Percentiles rank a stretch among this genome's conserved stretches.
phyloP scores from a whole-genome alignment of 768 basidiomycete species.

The Termitomyces sp. region DNA sequence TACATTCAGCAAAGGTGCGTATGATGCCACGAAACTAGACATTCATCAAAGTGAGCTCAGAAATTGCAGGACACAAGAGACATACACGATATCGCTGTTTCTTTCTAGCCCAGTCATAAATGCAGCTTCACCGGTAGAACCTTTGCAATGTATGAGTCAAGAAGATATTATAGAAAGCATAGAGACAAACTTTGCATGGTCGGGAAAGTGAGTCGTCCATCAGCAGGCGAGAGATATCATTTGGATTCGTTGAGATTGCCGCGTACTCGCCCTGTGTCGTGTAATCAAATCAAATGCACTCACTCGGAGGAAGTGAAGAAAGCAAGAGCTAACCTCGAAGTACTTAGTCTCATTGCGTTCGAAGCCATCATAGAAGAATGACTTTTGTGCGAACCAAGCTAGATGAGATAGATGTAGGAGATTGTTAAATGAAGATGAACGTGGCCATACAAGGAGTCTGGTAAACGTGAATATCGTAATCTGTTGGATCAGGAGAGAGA shows the following conservation, averaged over 20 bases:
- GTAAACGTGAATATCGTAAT: slow-evolving; percentile 53
- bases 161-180: background rate
- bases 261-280: slow-evolving; percentile 46
- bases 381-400: slow-evolving; percentile 31
- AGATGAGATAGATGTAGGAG: background rate
- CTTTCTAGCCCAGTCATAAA: slow-evolving; percentile 60
- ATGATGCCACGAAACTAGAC: slow-evolving; percentile 36
- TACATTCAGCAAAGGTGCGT: slow-evolving; percentile 47
- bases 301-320: background rate
- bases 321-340: slow-evolving; percentile 28
- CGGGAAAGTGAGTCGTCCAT: slow-evolving; percentile 44
- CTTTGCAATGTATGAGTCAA: slow-evolving; percentile 16
- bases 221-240: slow-evolving; percentile 28
- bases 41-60: background rate
- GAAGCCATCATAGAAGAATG: slow-evolving; percentile 28
- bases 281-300: background rate
- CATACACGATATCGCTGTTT: slow-evolving; percentile 30
- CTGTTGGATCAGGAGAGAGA: slow-evolving; percentile 36
- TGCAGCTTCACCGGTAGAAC: slow-evolving; percentile 47
- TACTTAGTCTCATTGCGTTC: slow-evolving; percentile 46
- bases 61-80: background rate
- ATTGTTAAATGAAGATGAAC: background rate
- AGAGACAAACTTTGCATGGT: slow-evolving; percentile 39
- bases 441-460: slow-evolving; percentile 38
- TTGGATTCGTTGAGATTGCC: slow-evolving; percentile 40